phyloP scores from a whole-genome alignment of 2,329 filamentous ascomycete species.

The Paracamarosporium sp. region DNA sequence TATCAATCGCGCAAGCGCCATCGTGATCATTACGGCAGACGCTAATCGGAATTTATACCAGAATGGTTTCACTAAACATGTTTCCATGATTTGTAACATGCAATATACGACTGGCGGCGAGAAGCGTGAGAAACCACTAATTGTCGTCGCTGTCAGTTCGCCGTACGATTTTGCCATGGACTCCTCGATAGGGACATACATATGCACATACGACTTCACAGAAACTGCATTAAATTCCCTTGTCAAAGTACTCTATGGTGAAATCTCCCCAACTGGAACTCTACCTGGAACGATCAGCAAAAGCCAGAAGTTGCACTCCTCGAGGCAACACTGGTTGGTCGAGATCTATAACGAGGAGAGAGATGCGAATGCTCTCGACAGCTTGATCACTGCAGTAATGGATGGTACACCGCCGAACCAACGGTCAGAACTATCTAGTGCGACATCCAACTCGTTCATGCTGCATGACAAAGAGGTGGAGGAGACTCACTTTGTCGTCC shows the following conservation, averaged over 20 bases:
- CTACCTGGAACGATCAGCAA: conserved; percentile 79
- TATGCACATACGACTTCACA: conserved; percentile 96
- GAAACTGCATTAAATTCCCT: conserved; percentile 87
- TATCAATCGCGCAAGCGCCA: conserved; percentile 84
- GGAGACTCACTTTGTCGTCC: conserved; percentile 88
- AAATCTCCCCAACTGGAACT: conserved; percentile 64
- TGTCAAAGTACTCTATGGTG: conserved; percentile 83
- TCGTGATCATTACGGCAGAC: conserved; percentile 91
- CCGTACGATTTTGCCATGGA: conserved; percentile 98
- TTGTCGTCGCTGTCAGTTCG: conserved; percentile 92
- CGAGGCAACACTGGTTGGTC: conserved; percentile 94
- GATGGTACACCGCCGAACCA: conserved; percentile 70
- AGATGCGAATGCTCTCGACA: conserved; percentile 75
- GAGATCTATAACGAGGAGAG: conserved; percentile 84
- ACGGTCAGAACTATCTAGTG: conserved; percentile 71
- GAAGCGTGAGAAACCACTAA: conserved; percentile 77
- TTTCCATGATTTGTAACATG: conserved; percentile 93
- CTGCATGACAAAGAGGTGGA: conserved; percentile 73
- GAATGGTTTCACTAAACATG: conserved; percentile 92
- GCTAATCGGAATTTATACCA: conserved; percentile 94
- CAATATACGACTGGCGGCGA: conserved; percentile 74
- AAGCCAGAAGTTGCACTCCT: conserved; percentile 85
- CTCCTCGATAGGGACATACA: conserved; percentile 85
- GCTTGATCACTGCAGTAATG: conserved; percentile 74
- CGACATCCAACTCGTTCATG: conserved; percentile 77